Percentiles rank a stretch among this genome's conserved stretches.
These are phyloP conservation scores for Suhomyces maxii DNA, from an alignment of 1,139 yeast genomes.

Conservation along the genomic window DNA sequence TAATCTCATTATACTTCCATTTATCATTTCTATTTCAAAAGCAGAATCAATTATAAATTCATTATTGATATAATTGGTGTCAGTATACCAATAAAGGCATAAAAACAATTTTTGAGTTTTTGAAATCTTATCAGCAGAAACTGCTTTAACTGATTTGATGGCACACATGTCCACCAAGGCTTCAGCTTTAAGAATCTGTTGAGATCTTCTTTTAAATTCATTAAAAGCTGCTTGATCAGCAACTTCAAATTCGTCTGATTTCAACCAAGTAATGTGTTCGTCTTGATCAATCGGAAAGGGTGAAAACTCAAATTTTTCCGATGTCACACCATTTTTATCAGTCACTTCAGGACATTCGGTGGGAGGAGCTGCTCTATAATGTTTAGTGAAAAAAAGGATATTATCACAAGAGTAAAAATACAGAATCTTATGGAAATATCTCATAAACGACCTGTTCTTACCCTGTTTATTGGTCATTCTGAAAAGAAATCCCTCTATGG, in stretches of 20 bases:
- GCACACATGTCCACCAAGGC: constrained; percentile 62
- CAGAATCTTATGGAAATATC: constrained; percentile 52
- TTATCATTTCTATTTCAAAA: constrained; percentile 53
- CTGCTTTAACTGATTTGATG: constrained; percentile 38
- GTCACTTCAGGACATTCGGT: constrained; percentile 36
- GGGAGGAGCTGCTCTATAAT: constrained; percentile 63
- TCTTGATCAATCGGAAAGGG: constrained; percentile 50
- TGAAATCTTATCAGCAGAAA: constrained; percentile 28
- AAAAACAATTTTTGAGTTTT: constrained; percentile 38
- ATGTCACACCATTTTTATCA: constrained; percentile 1
- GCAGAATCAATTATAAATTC: constrained; percentile 40
- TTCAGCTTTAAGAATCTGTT: constrained; percentile 56
- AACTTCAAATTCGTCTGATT: constrained; percentile 41
- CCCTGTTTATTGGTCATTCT: constrained; percentile 59
- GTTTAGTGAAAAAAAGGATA: constrained; percentile 58
- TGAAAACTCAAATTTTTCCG: constrained; percentile 44
- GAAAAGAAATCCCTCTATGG: constrained; percentile 75
- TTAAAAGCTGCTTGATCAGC: constrained; percentile 57
- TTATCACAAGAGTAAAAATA: constrained; percentile 67
- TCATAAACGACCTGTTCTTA: constrained; percentile 34
- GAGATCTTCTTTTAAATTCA: constrained; percentile 64
- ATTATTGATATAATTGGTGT: constrained; percentile 23
- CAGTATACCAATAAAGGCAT: constrained; percentile 46
- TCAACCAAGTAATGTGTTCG: constrained; percentile 65
- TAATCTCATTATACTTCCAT: constrained; percentile 50